A percentile compares a stretch with the other conserved stretches of the same genome.
phyloP scores from a whole-genome alignment of 2,329 filamentous ascomycete genomes.

The Aspergillus ibericus region DNA sequence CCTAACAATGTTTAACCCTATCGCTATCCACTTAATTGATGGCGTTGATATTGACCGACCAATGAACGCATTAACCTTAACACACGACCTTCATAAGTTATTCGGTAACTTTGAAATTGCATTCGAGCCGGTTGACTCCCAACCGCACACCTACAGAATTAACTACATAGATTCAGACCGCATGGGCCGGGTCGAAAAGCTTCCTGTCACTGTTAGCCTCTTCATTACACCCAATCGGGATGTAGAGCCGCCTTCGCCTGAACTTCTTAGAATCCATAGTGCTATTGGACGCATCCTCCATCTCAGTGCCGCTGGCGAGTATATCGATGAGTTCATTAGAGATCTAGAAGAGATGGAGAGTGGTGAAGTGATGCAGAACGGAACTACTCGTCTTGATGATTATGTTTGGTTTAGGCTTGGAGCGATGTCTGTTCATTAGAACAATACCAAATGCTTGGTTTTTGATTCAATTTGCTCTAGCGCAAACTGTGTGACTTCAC shows the following conservation, averaged over 20 bases:
- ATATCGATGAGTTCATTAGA: conserved; percentile 17
- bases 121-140: conserved; percentile 24
- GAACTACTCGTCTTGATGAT: conserved; percentile 4
- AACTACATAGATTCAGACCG: conserved; percentile 8
- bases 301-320: conserved; percentile 15
- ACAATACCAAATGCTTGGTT: no score
- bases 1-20: conserved; percentile 46
- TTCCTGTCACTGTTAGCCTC: conserved; percentile 10
- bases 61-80: conserved; percentile 43
- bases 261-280: conserved; percentile 24
- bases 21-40: conserved; percentile 38
- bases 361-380: neutral
- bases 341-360: neutral
- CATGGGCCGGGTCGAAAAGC: neutral
- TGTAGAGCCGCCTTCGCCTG: conserved; percentile 31
- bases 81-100: conserved; percentile 21
- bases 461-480: no score
- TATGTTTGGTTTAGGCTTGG: conserved; percentile 4
- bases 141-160: conserved; percentile 29
- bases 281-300: conserved; percentile 27
- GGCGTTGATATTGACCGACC: conserved; percentile 44
- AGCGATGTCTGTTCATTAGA: neutral
- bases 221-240: conserved; percentile 21
- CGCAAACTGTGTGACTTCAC: no score
- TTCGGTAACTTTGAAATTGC: conserved; percentile 39